phyloP scores from a whole-genome alignment of 768 basidiomycete species.

The Calocera cornea region DNA sequence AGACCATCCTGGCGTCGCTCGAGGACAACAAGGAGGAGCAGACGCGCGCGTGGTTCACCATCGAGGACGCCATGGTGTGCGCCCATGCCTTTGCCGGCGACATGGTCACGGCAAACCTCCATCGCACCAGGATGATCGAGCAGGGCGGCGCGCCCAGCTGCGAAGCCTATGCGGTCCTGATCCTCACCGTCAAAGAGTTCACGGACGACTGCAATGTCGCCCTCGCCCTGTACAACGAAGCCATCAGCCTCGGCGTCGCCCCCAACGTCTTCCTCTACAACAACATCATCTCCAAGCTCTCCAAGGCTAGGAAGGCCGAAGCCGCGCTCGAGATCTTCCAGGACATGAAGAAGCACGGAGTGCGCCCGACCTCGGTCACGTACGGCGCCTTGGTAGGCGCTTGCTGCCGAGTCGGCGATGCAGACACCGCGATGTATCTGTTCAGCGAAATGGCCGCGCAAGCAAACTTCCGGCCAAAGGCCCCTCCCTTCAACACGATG shows the following conservation, averaged over 20 bases:
- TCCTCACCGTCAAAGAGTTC: constrained; percentile 77
- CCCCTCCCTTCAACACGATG: constrained; percentile 97
- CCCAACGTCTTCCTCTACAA: constrained; percentile 90
- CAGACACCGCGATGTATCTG: constrained; percentile 59
- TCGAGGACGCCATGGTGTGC: constrained; percentile 86
- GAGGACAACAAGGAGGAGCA: constrained; percentile 35
- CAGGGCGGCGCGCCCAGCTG: constrained; percentile 67
- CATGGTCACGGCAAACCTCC: constrained; percentile 63
- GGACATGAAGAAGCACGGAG: constrained; percentile 55
- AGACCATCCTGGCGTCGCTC: constrained; percentile 40
- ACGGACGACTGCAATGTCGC: constrained; percentile 91
- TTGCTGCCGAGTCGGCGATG: constrained; percentile 86
- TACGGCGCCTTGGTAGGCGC: constrained; percentile 91
- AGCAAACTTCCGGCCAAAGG: constrained; percentile 67
- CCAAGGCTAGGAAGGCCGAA: constrained; percentile 88
- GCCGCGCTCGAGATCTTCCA: constrained; percentile 76
- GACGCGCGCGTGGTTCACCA: constrained; percentile 47
- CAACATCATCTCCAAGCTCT: constrained; percentile 90
- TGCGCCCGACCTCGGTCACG: constrained; percentile 71
- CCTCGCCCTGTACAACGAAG: constrained; percentile 68
- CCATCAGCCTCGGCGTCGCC: constrained; percentile 47
- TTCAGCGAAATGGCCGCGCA: constrained; percentile 73
- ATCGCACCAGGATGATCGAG: constrained; percentile 63
- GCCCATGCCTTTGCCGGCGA: constrained; percentile 72
- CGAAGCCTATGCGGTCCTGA: constrained; percentile 85